These are phyloP conservation scores for Allantophomopsis cytisporea DNA, from an alignment of 2,329 filamentous ascomycete species.

Conservation along the genomic window DNA sequence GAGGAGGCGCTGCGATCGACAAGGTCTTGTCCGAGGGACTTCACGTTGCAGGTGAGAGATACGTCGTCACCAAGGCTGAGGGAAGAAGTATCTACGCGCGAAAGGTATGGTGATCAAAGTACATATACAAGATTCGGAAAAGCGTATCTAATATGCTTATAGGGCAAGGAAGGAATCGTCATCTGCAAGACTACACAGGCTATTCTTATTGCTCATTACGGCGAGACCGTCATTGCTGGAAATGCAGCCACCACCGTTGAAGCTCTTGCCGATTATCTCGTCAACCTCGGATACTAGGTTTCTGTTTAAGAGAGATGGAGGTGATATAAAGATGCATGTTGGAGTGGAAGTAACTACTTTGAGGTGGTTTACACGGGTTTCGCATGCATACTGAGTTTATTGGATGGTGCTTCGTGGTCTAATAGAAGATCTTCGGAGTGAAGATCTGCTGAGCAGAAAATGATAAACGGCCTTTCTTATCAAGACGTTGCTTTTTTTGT, in stretches of 20 bases:
- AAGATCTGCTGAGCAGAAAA: not conserved
- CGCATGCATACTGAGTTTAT: too few relatives aligned
- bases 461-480: constrained; percentile 1
- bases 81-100: constrained; percentile 74
- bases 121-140: too few relatives aligned
- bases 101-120: constrained; percentile 43
- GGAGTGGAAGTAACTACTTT: not conserved
- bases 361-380: not conserved
- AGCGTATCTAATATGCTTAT: not conserved
- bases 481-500: not conserved
- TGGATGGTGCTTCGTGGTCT: too few relatives aligned
- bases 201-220: constrained; percentile 80
- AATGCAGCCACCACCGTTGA: constrained; percentile 69
- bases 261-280: constrained; percentile 77
- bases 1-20: constrained; percentile 35
- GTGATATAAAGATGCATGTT: not conserved
- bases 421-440: too few relatives aligned
- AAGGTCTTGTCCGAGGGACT: constrained; percentile 61
- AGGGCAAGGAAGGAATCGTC: constrained; percentile 71
- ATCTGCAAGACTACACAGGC: constrained; percentile 81
- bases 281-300: constrained; percentile 52
- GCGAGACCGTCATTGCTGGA: constrained; percentile 58
- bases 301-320: not conserved
- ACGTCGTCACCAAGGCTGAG: constrained; percentile 62
- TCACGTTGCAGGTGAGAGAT: constrained; percentile 64